phyloP scores from a whole-genome alignment of 2,329 filamentous ascomycete genomes.

The Hypocreales sp. region DNA sequence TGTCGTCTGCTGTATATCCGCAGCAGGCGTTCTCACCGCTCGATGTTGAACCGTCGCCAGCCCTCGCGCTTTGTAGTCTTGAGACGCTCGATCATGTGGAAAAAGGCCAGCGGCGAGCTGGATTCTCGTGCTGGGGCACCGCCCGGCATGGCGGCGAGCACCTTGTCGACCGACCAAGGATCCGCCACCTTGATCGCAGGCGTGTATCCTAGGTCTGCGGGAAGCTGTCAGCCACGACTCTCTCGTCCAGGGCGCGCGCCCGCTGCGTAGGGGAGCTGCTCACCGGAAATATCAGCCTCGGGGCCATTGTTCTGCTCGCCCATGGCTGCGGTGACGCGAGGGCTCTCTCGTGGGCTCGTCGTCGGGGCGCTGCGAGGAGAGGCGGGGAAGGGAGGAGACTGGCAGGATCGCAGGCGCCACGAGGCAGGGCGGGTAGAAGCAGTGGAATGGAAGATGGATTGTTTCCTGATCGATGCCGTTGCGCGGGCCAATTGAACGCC shows the following conservation, averaged over 20 bases:
- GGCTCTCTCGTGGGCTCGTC: no score
- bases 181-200: slow-evolving; percentile 24
- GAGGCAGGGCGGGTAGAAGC: no score
- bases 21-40: slow-evolving; percentile 21
- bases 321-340: slow-evolving; percentile 2
- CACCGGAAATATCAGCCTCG: slow-evolving; percentile 11
- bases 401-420: no score
- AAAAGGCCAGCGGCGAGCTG: slow-evolving; percentile 71
- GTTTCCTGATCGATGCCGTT: no score
- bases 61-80: slow-evolving; percentile 96
- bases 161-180: slow-evolving; percentile 42
- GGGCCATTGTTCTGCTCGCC: slow-evolving; percentile 1
- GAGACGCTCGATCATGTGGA: slow-evolving; percentile 83
- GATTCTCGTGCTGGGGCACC: slow-evolving; percentile 40
- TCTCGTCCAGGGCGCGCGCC: no score
- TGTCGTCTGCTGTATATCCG: background rate
- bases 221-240: no score
- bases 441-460: no score
- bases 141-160: slow-evolving; percentile 47
- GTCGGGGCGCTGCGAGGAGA: no score
- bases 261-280: no score
- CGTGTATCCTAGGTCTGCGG: slow-evolving; percentile 18
- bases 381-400: no score
- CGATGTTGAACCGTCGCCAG: slow-evolving; percentile 78
- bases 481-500: no score